These are phyloP conservation scores for Herpomyces periplanetae DNA, from an alignment of 2,329 filamentous ascomycete genomes.

Conservation along the genomic window DNA sequence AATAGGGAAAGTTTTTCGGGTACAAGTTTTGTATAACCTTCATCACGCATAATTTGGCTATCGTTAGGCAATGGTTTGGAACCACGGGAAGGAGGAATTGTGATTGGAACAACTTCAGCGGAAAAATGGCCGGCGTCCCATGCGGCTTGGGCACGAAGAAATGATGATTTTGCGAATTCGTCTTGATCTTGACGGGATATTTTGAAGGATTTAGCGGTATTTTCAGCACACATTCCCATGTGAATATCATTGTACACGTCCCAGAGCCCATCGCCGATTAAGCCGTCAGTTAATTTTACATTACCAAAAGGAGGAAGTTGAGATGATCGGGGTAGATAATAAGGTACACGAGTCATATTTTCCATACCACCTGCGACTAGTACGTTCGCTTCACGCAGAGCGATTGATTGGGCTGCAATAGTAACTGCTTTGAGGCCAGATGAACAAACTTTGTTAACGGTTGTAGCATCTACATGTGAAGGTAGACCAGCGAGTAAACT, in stretches of 20 bases:
- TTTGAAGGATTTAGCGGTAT: slow-evolving; percentile 50
- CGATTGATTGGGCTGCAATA: slow-evolving; percentile 69
- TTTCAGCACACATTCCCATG: slow-evolving; percentile 91
- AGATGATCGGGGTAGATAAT: slow-evolving; percentile 50
- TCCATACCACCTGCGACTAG: slow-evolving; percentile 90
- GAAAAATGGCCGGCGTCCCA: slow-evolving; percentile 49
- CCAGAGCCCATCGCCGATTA: slow-evolving; percentile 77
- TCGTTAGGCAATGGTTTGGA: too few relatives aligned
- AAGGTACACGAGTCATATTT: slow-evolving; percentile 77
- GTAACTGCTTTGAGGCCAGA: slow-evolving; percentile 72
- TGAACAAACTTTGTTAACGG: slow-evolving; percentile 92
- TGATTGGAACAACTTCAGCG: slow-evolving; percentile 64
- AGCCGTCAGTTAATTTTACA: slow-evolving; percentile 48
- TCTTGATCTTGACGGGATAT: slow-evolving; percentile 62
- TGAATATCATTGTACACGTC: slow-evolving; percentile 90
- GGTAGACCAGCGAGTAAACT: slow-evolving; percentile 53
- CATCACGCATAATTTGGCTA: slow-evolving; percentile 35
- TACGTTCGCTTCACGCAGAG: slow-evolving; percentile 52
- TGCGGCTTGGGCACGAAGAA: slow-evolving; percentile 53
- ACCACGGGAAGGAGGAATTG: slow-evolving; percentile 45
- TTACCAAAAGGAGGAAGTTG: slow-evolving; percentile 53
- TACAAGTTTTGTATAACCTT: slow-evolving; percentile 58
- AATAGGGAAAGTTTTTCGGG: slow-evolving; percentile 47
- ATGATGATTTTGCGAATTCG: slow-evolving; percentile 53
- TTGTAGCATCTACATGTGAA: slow-evolving; percentile 42